A percentile compares a stretch with the other conserved stretches of the same genome.
Conservation (phyloP, 73 alveolate genomes). For the Diophrys sp. region DNA sequence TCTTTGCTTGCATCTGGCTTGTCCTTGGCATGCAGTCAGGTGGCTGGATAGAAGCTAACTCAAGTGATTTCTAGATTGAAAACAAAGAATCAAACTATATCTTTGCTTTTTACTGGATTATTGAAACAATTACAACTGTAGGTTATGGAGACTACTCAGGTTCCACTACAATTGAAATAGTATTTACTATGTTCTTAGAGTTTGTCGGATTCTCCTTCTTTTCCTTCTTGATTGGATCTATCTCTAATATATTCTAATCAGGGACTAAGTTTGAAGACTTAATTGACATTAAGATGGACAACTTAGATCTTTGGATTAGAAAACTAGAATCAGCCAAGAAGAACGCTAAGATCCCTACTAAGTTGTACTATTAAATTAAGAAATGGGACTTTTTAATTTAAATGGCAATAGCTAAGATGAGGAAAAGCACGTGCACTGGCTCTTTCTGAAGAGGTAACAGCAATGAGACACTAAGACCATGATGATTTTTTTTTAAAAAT, state of each 20-base stretch:
- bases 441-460: too few species aligned
- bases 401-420: too few species aligned
- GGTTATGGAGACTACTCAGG: conserved; percentile 51
- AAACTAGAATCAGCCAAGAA: background rate
- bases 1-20: conserved; percentile 36
- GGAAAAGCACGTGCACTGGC: too few species aligned
- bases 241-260: conserved; percentile 18
- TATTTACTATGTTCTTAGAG: conserved; percentile 36
- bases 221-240: conserved; percentile 43
- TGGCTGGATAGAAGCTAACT: background rate
- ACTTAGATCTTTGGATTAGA: conserved; percentile 9
- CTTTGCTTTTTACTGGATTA: conserved; percentile 30
- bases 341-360: conserved; percentile 7
- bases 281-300: conserved; percentile 26
- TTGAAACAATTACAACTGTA: conserved; percentile 40
- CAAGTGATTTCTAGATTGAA: conserved; percentile 7
- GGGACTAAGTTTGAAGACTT: conserved; percentile 29
- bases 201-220: conserved; percentile 38
- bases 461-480: too few species aligned
- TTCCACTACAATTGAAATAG: conserved; percentile 10
- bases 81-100: conserved; percentile 13
- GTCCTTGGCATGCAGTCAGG: conserved; percentile 16
- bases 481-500: too few species aligned
- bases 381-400: too few species aligned
- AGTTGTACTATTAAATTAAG: conserved; percentile 17